phyloP scores from a whole-genome alignment of 2,329 filamentous ascomycete species.

The Talaromyces piceae region DNA sequence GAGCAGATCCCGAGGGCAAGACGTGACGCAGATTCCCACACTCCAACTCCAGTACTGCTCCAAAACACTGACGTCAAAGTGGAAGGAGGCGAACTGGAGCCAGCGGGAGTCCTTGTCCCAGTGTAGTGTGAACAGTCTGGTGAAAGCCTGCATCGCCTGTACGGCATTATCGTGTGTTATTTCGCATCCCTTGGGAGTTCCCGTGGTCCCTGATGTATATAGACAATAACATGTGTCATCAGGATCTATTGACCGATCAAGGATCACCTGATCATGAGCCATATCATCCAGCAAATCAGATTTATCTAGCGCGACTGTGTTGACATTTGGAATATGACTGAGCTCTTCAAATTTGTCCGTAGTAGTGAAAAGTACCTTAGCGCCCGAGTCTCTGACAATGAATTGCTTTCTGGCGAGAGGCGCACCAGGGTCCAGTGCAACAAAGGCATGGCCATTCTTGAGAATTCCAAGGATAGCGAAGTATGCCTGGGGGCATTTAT shows the following conservation, averaged over 20 bases:
- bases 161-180: conserved; percentile 84
- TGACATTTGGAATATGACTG: conserved; percentile 23
- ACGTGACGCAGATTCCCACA: conserved; percentile 75
- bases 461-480: conserved; percentile 74
- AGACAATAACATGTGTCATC: conserved; percentile 69
- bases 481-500: conserved; percentile 78
- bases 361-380: conserved; percentile 56
- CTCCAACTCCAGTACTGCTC: conserved; percentile 97
- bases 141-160: conserved; percentile 83
- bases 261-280: conserved; percentile 26
- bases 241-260: conserved; percentile 32
- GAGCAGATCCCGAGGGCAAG: conserved; percentile 74
- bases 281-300: conserved; percentile 27
- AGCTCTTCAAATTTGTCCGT: conserved; percentile 37
- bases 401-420: conserved; percentile 68
- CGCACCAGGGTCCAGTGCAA: conserved; percentile 70
- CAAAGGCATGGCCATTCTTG: conserved; percentile 73
- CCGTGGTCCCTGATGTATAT: conserved; percentile 83
- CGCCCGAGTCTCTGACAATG: conserved; percentile 66
- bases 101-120: conserved; percentile 70
- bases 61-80: conserved; percentile 88
- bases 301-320: conserved; percentile 43
- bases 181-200: conserved; percentile 78
- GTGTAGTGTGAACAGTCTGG: conserved; percentile 64
- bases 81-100: conserved; percentile 89